Evolutionary conservation across 257 asterid species (phyloP).

Genomic region (Phtheirospermum japonicum): DNA sequence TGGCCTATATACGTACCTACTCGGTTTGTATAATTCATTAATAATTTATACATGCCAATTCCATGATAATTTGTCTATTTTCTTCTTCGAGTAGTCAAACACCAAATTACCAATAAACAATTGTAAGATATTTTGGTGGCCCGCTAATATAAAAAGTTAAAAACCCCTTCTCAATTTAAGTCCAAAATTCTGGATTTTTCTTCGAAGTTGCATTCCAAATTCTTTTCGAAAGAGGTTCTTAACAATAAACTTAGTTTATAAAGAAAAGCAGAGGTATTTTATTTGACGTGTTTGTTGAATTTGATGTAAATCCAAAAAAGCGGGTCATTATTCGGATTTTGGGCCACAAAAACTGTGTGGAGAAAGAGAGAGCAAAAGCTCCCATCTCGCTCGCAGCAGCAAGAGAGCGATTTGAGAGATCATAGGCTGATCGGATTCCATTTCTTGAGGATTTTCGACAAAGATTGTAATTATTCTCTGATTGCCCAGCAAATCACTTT

Average conservation of each 20-base stretch:
- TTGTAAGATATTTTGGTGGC: conserved; percentile 12
- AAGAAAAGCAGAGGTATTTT: neutral
- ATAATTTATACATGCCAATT: too few species aligned
- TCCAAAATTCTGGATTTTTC: conserved; percentile 22
- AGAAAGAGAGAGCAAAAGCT: conserved; percentile 30
- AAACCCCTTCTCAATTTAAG: neutral
- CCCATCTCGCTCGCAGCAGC: conserved; percentile 32
- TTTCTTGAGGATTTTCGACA: conserved; percentile 9
- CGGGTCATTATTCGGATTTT: conserved; percentile 35
- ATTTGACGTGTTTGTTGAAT: neutral
- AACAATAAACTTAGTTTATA: too few species aligned
- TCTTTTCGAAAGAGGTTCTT: neutral
- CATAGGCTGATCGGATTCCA: conserved; percentile 19
- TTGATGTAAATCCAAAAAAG: conserved; percentile 24
- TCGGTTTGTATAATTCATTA: neutral
- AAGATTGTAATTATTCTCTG: conserved; percentile 3
- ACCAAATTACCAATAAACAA: conserved; percentile 1
- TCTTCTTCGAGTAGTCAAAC: neutral
- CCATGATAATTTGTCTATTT: too few species aligned
- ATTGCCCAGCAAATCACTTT: conserved; percentile 16
- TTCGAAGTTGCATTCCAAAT: conserved; percentile 6
- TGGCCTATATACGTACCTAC: too few species aligned
- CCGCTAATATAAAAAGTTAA: conserved; percentile 17
- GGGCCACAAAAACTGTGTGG: conserved; percentile 43
- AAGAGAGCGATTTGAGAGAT: conserved; percentile 40